phyloP scores from a whole-genome alignment of 2,329 filamentous ascomycete genomes.

The Apiospora arundinis region DNA sequence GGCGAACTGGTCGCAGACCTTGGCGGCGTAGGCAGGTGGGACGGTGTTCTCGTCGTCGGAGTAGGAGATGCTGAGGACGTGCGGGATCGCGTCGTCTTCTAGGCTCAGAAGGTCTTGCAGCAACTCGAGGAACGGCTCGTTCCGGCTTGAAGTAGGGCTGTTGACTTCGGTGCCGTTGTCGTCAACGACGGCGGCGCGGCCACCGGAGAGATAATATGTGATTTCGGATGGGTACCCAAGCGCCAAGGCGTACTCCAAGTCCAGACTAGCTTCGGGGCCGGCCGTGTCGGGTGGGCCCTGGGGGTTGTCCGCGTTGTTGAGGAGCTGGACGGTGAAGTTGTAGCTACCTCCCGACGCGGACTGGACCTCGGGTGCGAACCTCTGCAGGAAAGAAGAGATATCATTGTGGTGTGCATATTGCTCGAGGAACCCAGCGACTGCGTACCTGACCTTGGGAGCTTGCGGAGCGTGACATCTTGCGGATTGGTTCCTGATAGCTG shows the following conservation, averaged over 20 bases:
- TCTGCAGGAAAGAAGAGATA: constrained; percentile 45
- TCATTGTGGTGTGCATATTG: constrained; percentile 54
- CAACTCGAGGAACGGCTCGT: constrained; percentile 38
- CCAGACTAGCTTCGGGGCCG: constrained; percentile 61
- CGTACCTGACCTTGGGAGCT: constrained; percentile 45
- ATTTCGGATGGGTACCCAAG: constrained; percentile 57
- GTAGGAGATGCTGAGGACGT: constrained; percentile 70
- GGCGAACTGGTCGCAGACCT: constrained; percentile 68
- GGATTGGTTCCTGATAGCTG: constrained; percentile 36
- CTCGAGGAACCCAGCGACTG: constrained; percentile 57
- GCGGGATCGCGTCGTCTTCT: constrained; percentile 57
- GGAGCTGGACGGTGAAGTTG: constrained; percentile 44
- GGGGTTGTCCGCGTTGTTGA: constrained; percentile 21
- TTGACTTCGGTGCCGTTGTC: constrained; percentile 46
- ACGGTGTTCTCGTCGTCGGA: constrained; percentile 72
- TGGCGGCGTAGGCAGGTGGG: constrained; percentile 63
- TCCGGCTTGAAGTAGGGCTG: constrained; percentile 27
- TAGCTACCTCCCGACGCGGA: constrained; percentile 34
- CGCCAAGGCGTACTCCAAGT: constrained; percentile 61
- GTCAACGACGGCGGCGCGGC: constrained; percentile 56
- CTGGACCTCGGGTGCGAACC: constrained; percentile 40
- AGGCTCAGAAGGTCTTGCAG: constrained; percentile 33
- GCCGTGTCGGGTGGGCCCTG: constrained; percentile 28
- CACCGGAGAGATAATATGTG: constrained; percentile 61
- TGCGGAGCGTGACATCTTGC: background rate